Conservation (phyloP, 2,329 filamentous ascomycete species). For the Coniochaeta sp. region DNA sequence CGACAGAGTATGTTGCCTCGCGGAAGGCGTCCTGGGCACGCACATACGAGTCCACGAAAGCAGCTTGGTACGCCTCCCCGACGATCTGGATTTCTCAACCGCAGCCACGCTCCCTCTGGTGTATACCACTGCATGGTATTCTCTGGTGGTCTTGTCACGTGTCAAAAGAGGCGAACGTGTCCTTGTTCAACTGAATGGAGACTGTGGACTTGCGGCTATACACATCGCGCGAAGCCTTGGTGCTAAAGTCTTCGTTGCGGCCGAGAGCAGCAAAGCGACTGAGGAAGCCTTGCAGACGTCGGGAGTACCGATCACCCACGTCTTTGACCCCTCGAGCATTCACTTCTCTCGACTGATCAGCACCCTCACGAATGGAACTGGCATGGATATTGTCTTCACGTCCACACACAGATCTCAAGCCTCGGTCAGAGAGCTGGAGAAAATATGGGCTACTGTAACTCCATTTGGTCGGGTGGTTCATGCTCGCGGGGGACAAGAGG, state of each 20-base stretch:
- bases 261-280: conserved; percentile 7
- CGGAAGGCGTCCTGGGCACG: conserved; percentile 11
- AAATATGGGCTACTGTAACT: not conserved
- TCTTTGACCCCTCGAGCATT: not conserved
- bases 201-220: conserved; percentile 11
- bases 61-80: conserved; percentile 11
- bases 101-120: conserved; percentile 12
- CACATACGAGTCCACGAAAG: conserved; percentile 9
- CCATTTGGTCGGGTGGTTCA: not conserved
- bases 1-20: conserved; percentile 13
- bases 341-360: not conserved
- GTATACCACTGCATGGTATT: conserved; percentile 11
- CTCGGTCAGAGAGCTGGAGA: not conserved
- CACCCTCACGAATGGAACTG: not conserved
- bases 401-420: not conserved
- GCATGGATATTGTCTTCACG: not conserved
- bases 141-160: conserved; percentile 7
- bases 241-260: conserved; percentile 9
- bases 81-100: conserved; percentile 5
- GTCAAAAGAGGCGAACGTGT: conserved; percentile 13
- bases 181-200: conserved; percentile 14
- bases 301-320: conserved; percentile 3
- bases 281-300: conserved; percentile 7
- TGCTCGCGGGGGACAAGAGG: not conserved
- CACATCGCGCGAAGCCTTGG: conserved; percentile 10